These are phyloP conservation scores for Cytospora schulzeri DNA, from an alignment of 2,329 filamentous ascomycete genomes.

Conservation along the genomic window DNA sequence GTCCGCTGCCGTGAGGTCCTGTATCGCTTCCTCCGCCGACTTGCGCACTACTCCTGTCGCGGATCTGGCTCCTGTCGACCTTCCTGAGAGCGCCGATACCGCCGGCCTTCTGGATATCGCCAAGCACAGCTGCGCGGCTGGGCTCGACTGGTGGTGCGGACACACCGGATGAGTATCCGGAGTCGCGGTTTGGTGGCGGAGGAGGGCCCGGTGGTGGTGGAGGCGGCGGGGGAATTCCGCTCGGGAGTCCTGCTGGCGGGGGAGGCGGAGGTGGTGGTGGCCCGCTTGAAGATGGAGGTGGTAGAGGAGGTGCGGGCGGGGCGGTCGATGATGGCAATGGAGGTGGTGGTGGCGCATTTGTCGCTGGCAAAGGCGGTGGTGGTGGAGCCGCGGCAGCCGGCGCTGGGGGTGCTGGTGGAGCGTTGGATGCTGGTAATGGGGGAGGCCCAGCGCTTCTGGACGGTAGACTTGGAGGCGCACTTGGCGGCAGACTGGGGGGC, in stretches of 20 bases:
- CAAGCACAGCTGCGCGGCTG: conserved; percentile 63
- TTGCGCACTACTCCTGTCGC: conserved; percentile 68
- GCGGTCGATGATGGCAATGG: conserved; percentile 38
- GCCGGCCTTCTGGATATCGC: conserved; percentile 71
- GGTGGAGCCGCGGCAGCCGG: conserved; percentile 37
- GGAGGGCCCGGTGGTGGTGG: conserved; percentile 54
- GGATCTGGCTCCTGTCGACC: conserved; percentile 69
- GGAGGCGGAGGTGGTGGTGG: conserved; percentile 47
- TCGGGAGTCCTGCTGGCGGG: conserved; percentile 38
- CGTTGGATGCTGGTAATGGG: conserved; percentile 33
- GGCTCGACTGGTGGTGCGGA: conserved; percentile 48
- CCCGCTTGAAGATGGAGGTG: conserved; percentile 38
- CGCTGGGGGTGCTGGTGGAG: conserved; percentile 41
- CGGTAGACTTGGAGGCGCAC: conserved; percentile 45
- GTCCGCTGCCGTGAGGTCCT: conserved; percentile 53
- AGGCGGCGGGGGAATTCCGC: conserved; percentile 41
- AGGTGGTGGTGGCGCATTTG: conserved; percentile 42
- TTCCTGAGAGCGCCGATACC: conserved; percentile 73
- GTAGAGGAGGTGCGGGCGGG: conserved; percentile 44
- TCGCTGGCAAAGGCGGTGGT: conserved; percentile 41
- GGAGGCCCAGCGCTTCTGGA: conserved; percentile 40
- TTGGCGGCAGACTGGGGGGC: conserved; percentile 47
- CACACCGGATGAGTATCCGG: conserved; percentile 56
- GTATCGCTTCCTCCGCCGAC: conserved; percentile 53
- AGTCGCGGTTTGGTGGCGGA: conserved; percentile 60